Evolutionary conservation across 2,329 filamentous ascomycete species (phyloP).

Genomic region (Ceratocystis huliohia): DNA sequence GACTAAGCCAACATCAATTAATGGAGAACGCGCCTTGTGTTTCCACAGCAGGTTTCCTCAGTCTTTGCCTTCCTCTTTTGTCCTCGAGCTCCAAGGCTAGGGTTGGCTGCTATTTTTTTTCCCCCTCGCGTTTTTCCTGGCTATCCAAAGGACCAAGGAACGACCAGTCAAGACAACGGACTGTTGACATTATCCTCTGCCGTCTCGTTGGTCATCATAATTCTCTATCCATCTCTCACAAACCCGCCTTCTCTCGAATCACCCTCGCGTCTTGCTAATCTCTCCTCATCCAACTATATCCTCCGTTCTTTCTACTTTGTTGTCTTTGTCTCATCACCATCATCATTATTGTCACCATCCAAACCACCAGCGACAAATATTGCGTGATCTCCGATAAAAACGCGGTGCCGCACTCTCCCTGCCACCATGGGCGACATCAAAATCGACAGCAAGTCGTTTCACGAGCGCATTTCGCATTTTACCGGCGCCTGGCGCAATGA

Average conservation of each 20-base stretch:
- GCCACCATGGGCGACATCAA: slow-evolving; percentile 65
- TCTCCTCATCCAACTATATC: too few species aligned
- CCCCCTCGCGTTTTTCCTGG: slow-evolving; percentile 20
- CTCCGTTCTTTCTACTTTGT: neutral
- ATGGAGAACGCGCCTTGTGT: neutral
- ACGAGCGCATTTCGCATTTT: slow-evolving; percentile 80
- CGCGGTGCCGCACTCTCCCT: slow-evolving; percentile 27
- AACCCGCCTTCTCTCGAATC: neutral
- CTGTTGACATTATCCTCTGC: neutral
- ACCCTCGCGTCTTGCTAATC: neutral
- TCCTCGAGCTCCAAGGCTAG: neutral
- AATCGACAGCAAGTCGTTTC: slow-evolving; percentile 88
- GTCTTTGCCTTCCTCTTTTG: too few species aligned
- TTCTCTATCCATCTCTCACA: neutral
- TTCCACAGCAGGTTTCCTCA: neutral
- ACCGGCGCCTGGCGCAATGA: slow-evolving; percentile 91
- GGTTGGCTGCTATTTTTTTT: neutral
- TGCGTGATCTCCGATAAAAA: slow-evolving; percentile 21
- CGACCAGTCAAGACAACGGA: neutral
- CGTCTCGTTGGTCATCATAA: neutral
- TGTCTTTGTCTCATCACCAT: too few species aligned
- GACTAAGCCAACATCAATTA: slow-evolving; percentile 1
- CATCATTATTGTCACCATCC: neutral
- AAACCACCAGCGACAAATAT: neutral
- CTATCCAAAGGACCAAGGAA: neutral